Evolutionary conservation across 2,329 filamentous ascomycete genomes (phyloP), one percentile per base, ranked within the genome.

Genomic region (Beauveria bassiana): DNA sequence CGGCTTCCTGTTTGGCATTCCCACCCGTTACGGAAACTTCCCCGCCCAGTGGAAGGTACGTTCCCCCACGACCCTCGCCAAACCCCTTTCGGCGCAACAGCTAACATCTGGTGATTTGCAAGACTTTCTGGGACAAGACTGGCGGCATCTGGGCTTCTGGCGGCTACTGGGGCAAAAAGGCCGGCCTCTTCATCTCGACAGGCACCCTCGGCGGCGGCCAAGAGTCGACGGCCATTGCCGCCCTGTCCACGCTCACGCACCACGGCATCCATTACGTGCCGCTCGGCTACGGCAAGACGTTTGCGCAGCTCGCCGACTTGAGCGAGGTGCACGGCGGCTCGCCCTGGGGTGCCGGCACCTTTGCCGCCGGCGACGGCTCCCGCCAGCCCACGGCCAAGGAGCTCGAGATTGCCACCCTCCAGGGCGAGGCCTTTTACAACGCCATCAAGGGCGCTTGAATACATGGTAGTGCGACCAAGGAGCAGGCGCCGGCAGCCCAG

Each of bases 181-280:
- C 89, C 60, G 93, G 93, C 70, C 67, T 97, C 64, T 99, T 99
- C 83, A 78, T 99, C 75, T 91, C 88, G 65, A 96, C 91, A n/a
- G 92, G 81, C 64, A 88, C 87, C 62, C 80, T 80, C 61, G 95
- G 95, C 65, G 95, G 95, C 74, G 95, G 95, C 66, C 95, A 99
- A 80, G 95, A 99, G 80, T 87, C 86, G 62, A 99, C 95, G 53
- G 88, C 84, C 68, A 79, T 97, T 65, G 81, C 87, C 40, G 79
- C 88, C 73, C 86, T 98, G 85, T 91, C 87, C 71, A 98, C 93
- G 20, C 81, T 98, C 60, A 76, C 87, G 64, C 95, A 98, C 79
- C 95, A 98, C 81, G 95, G 95, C 71, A 89, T 98, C 79, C 88
- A 95, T 81, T 98, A 89, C 75, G 92, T 98, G n/a, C 95, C 95